Conservation (phyloP, 805 yeast species). For the Candida xiaguanensis region DNA sequence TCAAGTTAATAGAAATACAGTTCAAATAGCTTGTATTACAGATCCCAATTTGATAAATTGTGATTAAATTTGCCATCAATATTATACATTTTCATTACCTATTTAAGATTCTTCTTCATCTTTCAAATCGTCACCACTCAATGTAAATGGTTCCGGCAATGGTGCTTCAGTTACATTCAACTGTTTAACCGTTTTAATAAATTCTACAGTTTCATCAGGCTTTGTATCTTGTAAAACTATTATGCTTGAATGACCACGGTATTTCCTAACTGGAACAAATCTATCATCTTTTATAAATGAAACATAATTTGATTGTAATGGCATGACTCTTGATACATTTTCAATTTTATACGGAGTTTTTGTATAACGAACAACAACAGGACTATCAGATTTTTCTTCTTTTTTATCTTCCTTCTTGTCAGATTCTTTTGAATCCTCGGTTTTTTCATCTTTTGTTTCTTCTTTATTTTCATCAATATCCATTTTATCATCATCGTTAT, state of each 20-base stretch:
- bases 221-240: conserved; percentile 64
- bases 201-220: conserved; percentile 57
- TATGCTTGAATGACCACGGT: conserved; percentile 65
- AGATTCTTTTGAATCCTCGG: conserved; percentile 13
- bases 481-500: conserved; percentile 42
- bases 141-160: conserved; percentile 64
- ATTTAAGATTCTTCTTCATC: conserved; percentile 21
- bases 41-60: conserved; percentile 4
- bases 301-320: conserved; percentile 80
- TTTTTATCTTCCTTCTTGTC: conserved; percentile 31
- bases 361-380: conserved; percentile 48
- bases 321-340: conserved; percentile 85
- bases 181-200: conserved; percentile 83
- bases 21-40: conserved; percentile 11
- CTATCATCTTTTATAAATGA: conserved; percentile 72
- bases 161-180: conserved; percentile 71
- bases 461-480: conserved; percentile 32
- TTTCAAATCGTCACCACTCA: conserved; percentile 53
- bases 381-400: conserved; percentile 20
- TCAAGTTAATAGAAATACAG: background rate
- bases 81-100: conserved; percentile 1
- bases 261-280: conserved; percentile 79
- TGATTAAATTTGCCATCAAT: background rate
- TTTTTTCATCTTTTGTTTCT: conserved; percentile 15
- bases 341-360: conserved; percentile 65